Evolutionary conservation across 108 stramenopile genomes (phyloP).

Genomic region (Cylindrotheca fusiformis): DNA sequence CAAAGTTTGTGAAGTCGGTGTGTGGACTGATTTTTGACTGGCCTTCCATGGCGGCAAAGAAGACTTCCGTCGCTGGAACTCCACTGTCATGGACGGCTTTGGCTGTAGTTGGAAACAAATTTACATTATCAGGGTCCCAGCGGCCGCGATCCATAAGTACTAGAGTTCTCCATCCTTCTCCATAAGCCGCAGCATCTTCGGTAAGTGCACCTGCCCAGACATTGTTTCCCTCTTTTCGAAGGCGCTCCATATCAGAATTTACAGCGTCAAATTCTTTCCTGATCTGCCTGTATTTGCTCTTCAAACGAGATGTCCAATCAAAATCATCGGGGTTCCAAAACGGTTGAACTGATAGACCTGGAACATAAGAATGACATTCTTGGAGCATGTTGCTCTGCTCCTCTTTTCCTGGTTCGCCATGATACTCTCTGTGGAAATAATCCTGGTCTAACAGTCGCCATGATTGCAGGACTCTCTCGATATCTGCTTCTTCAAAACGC

Average conservation of each 20-base stretch:
- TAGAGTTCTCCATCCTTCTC: conserved; percentile 89
- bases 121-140: conserved; percentile 84
- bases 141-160: conserved; percentile 87
- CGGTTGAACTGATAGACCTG: conserved; percentile 55
- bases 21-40: conserved; percentile 51
- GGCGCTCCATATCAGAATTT: conserved; percentile 41
- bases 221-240: conserved; percentile 72
- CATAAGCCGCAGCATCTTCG: conserved; percentile 69
- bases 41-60: conserved; percentile 89
- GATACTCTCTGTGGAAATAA: conserved; percentile 70
- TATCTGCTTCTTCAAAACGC: conserved; percentile 40
- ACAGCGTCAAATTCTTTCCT: conserved; percentile 76
- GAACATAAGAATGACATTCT: conserved; percentile 77
- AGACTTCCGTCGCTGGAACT: conserved; percentile 81
- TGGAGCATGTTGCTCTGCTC: conserved; percentile 56
- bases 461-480: conserved; percentile 60
- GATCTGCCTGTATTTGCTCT: conserved; percentile 55
- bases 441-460: conserved; percentile 70
- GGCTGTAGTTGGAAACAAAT: conserved; percentile 80
- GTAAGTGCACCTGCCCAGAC: conserved; percentile 84
- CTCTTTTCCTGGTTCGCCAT: conserved; percentile 35
- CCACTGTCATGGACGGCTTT: conserved; percentile 61
- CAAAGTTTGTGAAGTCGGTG: conserved; percentile 87
- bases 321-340: conserved; percentile 68
- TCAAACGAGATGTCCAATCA: conserved; percentile 60